Conservation (phyloP, 2,329 filamentous ascomycete genomes). For the Sporothrix protearum region DNA sequence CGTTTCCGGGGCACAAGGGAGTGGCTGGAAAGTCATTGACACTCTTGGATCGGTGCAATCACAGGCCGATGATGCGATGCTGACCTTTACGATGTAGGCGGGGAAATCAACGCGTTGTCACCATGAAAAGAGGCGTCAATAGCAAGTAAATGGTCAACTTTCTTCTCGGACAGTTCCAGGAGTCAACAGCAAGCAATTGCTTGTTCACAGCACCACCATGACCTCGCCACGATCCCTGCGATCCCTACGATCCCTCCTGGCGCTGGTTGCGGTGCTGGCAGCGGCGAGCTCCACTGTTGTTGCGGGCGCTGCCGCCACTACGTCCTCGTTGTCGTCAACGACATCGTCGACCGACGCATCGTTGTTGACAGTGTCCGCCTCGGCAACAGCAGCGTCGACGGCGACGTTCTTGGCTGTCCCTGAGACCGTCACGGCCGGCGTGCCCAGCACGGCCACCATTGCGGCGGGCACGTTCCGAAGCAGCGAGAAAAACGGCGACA, state of each 20-base stretch:
- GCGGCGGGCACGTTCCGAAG: background rate
- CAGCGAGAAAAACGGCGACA: background rate
- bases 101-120: background rate
- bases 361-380: background rate
- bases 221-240: background rate
- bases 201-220: background rate
- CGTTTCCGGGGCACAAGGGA: background rate
- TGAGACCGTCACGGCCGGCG: conserved; percentile 10
- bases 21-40: background rate
- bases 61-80: background rate
- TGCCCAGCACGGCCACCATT: conserved; percentile 9
- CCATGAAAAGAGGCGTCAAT: no score
- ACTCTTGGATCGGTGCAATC: background rate
- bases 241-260: background rate
- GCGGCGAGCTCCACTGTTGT: background rate
- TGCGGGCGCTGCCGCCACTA: background rate
- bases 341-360: background rate
- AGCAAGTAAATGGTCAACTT: no score
- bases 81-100: background rate
- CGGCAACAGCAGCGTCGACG: background rate
- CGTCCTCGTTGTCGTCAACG: background rate
- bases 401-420: conserved; percentile 5
- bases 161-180: no score
- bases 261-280: background rate
- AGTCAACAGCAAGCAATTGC: background rate